Base-by-base conservation (phyloP, 176 grass and related monocot species). In the Alopecurus myosuroides region DNA sequence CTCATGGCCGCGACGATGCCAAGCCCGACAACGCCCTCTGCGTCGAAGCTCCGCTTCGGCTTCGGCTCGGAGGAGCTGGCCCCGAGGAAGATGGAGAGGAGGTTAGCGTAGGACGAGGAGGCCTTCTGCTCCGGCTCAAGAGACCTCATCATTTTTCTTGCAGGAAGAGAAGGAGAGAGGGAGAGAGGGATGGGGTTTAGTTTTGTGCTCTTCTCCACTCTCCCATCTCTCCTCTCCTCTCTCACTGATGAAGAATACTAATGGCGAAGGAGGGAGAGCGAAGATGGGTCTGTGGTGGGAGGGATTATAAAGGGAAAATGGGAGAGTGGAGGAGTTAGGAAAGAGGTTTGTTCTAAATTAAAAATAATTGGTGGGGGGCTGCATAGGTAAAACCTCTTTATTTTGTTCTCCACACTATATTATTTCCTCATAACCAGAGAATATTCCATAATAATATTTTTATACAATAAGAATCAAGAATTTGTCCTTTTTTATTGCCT, bases 1-100 rank as follows among this genome's bases (percentile, higher is more conserved):
- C 88, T 68, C 79, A 89, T 85, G 83, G 82, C 88, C 11, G 88
- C 91, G 11, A 90, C 85, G 85, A 87, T 88, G 77, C 91, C 78
- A 4, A 90, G 85, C 62, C 91, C 85, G 20, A 90, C 84, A 15
- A 82, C 85, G 5, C 77, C 85, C 3, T 69, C 73, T 26, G 44
- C 81, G 37, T 81, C 80, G 45, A 92, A 92, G 87, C 82, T 88
- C 82, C 88, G 67, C 70, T 55, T 86, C 7, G 78, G 69, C 76
- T 18, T 80, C 11, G 60, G 68, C 66, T 84, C 76, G 23, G 77
- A 14, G 64, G 76, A 66, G 53, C 8, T 80, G 71, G 33, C 63
- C 14, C 85, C 81, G 41, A 91, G 61, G 80, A 88, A 84, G 63
- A 46, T 20, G 15, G 85, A 84, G 35, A 88, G 70, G 71, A 88